phyloP scores from a whole-genome alignment of 2,329 filamentous ascomycete genomes.

The Talaromyces sp. region DNA sequence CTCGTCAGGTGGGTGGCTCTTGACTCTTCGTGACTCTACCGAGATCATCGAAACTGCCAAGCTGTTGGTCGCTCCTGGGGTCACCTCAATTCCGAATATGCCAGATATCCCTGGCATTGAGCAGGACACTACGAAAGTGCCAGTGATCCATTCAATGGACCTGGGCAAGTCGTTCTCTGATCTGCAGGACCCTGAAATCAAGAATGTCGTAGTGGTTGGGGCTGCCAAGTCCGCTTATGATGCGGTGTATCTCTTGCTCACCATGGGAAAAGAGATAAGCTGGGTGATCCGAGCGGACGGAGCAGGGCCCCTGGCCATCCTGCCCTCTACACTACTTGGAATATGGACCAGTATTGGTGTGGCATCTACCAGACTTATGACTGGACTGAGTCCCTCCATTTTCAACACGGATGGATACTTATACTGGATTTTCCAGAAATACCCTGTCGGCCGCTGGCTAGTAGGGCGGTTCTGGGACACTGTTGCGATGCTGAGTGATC shows the following conservation, averaged over 20 bases:
- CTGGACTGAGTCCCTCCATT: background rate
- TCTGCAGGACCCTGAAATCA: constrained; percentile 20
- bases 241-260: constrained; percentile 28
- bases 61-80: background rate
- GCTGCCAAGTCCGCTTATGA: constrained; percentile 34
- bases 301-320: constrained; percentile 29
- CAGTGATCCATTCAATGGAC: background rate
- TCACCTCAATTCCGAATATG: background rate
- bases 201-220: constrained; percentile 27
- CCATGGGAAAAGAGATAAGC: constrained; percentile 26
- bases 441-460: background rate
- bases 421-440: background rate
- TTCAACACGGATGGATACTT: background rate
- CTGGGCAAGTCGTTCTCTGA: background rate
- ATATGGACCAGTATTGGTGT: background rate
- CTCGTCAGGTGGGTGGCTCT: background rate
- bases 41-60: background rate
- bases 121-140: background rate
- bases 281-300: constrained; percentile 33
- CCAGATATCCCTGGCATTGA: background rate
- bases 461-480: background rate
- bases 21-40: no score
- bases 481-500: background rate
- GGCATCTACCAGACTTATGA: background rate
- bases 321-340: constrained; percentile 24